Base-by-base conservation (phyloP, 1,284 basidiomycete species). In the Tilletiopsis washingtonensis region DNA sequence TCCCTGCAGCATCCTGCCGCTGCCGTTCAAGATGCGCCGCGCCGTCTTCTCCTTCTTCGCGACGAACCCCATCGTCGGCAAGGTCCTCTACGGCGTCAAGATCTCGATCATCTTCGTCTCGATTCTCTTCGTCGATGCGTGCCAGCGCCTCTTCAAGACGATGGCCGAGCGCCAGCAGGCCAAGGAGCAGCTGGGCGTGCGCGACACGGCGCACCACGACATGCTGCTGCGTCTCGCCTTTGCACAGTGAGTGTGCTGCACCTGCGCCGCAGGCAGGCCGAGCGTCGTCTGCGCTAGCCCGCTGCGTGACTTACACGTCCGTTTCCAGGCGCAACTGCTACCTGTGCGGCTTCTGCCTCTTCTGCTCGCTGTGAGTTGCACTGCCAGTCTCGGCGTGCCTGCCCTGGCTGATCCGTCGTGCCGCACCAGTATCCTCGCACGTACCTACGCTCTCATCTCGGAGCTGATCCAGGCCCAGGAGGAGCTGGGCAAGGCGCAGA, bases 61-160 rank as follows among this genome's bases (percentile, higher is more conserved):
- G 0, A 61, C 61, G 25, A 70, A 57, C 56, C 62, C 56, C 9
- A 54, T 71, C 38, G 47, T 62, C 69, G 78, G 77, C 53, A 78
- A 79, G 66, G 66, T 79, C 43, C 77, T 79, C 59, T 80, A 80
- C 62, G 48, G 79, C 88, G 62, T 73, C n/a, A 94, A 94, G 74
- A 94, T 96, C 62, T 87, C 88, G 5, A 94, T 94, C 79, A 93
- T 96, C 58, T 94, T 93, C 67, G 84, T 94, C 1, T 86, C 78
- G 1, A 82, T 96, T 5, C 59, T 73, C 12, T 89, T 90, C 62
- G 77, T 82, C n/a, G 91, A 96, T 63, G 89, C 91, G 23, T 78
- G 93, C 38, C 91, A 96, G 75, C 81, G 91, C 59, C 91, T 94
- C 87, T 82, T 86, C 77, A 82, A 88, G 52, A 84, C 93, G 34